A percentile compares a stretch with the other conserved stretches of the same genome.
Conservation (phyloP, 371 early-diverging fungal species). For the Haplosporangium sp. region DNA sequence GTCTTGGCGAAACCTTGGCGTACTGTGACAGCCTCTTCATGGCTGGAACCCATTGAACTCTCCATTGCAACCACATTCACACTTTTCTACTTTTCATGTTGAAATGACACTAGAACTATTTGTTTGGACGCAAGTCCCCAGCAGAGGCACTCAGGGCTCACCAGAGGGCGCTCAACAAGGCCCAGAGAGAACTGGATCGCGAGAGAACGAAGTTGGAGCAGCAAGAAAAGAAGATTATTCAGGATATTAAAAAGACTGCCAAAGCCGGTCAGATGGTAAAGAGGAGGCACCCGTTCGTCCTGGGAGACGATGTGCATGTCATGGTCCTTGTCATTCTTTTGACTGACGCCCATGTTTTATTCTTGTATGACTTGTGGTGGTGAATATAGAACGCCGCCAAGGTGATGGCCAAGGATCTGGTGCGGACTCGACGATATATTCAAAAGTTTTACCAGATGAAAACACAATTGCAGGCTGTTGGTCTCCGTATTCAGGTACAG, state of each 20-base stretch:
- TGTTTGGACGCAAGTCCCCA: conserved; percentile 85
- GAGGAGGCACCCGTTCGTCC: neutral
- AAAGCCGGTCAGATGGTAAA: conserved; percentile 90
- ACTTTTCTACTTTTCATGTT: conserved; percentile 1
- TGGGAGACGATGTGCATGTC: neutral
- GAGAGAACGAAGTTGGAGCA: conserved; percentile 90
- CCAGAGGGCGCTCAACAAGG: conserved; percentile 87
- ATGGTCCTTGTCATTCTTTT: neutral
- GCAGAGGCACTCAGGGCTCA: conserved; percentile 92
- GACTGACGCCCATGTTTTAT: neutral
- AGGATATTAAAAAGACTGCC: conserved; percentile 92
- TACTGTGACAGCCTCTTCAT: neutral
- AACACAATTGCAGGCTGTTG: conserved; percentile 94
- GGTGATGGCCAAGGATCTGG: conserved; percentile 97
- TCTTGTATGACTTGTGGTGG: neutral
- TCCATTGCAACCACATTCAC: neutral
- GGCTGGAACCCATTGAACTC: no score
- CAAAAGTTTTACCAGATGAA: conserved; percentile 97
- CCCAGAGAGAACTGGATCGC: conserved; percentile 94
- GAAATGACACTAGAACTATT: conserved; percentile 60
- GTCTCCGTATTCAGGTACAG: conserved; percentile 87
- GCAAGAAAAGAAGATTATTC: conserved; percentile 95
- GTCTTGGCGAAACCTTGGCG: neutral
- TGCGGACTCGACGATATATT: conserved; percentile 91
- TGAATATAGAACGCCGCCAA: conserved; percentile 82